Conservation (phyloP, 202 grass and related monocot genomes). For the Saccharum hybrid region DNA sequence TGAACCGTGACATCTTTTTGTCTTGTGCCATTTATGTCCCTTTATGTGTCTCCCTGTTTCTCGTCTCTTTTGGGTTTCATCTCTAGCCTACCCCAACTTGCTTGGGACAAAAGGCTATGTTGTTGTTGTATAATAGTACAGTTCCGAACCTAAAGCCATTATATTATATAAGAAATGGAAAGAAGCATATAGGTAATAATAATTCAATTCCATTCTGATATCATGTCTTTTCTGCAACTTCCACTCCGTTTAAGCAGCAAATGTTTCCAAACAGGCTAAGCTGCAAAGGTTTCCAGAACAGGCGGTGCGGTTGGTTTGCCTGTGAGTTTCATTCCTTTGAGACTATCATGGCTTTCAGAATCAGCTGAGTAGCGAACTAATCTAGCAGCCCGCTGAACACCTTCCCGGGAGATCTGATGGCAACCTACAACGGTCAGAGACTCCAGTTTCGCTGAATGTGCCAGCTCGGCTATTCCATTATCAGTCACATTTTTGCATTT, state of each 20-base stretch:
- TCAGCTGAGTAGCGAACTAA: conserved; percentile 34
- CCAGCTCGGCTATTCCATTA: conserved; percentile 45
- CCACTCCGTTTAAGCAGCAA: background rate
- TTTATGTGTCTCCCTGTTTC: no score
- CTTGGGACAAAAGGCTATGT: no score
- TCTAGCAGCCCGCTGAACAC: conserved; percentile 55
- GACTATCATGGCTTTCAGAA: background rate
- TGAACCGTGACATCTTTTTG: no score
- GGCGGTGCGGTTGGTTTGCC: background rate
- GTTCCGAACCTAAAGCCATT: background rate
- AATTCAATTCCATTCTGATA: background rate
- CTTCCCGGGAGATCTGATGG: conserved; percentile 52
- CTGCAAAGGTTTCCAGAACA: background rate
- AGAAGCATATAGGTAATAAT: background rate
- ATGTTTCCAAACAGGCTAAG: background rate
- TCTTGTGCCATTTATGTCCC: no score
- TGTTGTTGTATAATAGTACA: background rate
- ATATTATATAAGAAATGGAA: background rate
- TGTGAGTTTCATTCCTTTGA: conserved; percentile 28
- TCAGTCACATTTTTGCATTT: conserved; percentile 56
- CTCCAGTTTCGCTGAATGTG: conserved; percentile 50
- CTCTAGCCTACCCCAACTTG: no score
- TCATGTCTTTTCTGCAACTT: background rate
- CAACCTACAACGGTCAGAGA: conserved; percentile 59
- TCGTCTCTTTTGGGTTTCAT: no score